phyloP scores from a whole-genome alignment of 2,329 filamentous ascomycete species.

The Cordyceps tenuipes region DNA sequence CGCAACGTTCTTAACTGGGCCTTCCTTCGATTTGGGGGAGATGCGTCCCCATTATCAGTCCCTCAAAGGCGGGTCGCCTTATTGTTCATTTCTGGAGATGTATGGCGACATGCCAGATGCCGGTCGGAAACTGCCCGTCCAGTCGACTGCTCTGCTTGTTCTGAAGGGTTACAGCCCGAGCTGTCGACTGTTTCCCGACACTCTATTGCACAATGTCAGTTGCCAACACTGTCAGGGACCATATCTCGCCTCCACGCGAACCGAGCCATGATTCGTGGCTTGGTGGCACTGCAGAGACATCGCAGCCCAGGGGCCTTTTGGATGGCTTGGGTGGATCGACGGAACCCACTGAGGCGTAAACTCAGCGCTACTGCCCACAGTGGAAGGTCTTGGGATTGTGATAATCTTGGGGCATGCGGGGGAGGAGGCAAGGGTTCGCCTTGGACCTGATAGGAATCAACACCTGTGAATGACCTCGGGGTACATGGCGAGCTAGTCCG shows the following conservation, averaged over 20 bases:
- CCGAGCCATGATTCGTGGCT: background rate
- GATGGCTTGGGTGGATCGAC: background rate
- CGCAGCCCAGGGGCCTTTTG: background rate
- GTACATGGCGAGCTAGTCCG: background rate
- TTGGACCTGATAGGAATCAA: background rate
- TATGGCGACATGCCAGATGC: slow-evolving; percentile 6
- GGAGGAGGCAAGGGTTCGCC: slow-evolving; percentile 5
- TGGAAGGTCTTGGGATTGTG: background rate
- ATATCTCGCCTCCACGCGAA: background rate
- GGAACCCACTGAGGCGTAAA: background rate
- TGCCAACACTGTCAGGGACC: too few species aligned
- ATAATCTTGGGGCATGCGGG: slow-evolving; percentile 6
- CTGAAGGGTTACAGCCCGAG: too few species aligned
- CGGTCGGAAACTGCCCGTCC: background rate
- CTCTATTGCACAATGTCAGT: background rate
- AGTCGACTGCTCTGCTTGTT: background rate
- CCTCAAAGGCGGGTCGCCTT: background rate
- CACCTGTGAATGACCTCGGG: background rate
- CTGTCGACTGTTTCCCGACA: too few species aligned
- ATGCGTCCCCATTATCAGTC: background rate
- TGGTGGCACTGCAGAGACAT: background rate
- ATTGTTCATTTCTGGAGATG: slow-evolving; percentile 7
- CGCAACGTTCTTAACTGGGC: background rate
- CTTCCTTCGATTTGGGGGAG: background rate
- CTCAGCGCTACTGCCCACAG: slow-evolving; percentile 2